Evolutionary conservation across 768 basidiomycete genomes (phyloP).

Genomic region (Rubroboletus pulcherrimus): DNA sequence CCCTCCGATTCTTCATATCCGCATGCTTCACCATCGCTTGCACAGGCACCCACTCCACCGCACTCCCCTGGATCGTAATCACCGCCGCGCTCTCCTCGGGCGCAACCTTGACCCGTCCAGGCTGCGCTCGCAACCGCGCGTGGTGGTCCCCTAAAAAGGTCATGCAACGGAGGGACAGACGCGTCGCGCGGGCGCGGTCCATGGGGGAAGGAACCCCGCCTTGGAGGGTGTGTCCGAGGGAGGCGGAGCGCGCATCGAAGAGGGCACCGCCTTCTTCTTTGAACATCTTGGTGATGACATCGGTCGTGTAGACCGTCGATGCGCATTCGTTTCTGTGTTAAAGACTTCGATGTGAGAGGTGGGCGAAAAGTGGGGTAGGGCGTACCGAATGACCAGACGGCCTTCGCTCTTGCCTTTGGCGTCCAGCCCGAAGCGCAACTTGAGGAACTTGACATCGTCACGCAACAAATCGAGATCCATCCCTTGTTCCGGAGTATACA

Average conservation of each 20-base stretch:
- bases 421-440: constrained; percentile 80
- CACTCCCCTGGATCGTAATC: constrained; percentile 85
- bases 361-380: not conserved
- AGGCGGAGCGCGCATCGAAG: constrained; percentile 94
- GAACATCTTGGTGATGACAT: constrained; percentile 89
- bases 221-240: constrained; percentile 94
- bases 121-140: constrained; percentile 46
- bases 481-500: constrained; percentile 92
- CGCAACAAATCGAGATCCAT: constrained; percentile 80
- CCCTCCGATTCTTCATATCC: constrained; percentile 87
- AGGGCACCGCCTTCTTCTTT: constrained; percentile 89
- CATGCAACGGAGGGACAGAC: constrained; percentile 91
- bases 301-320: constrained; percentile 86
- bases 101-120: constrained; percentile 51
- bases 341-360: not conserved
- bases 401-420: constrained; percentile 89
- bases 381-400: constrained; percentile 85
- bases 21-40: constrained; percentile 80
- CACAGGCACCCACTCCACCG: constrained; percentile 79
- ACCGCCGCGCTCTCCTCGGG: constrained; percentile 72
- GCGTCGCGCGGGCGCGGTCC: constrained; percentile 87
- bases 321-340: constrained; percentile 73
- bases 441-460: constrained; percentile 84
- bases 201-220: constrained; percentile 94
- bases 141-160: constrained; percentile 87